These are phyloP conservation scores for Aspergillus hiratsukae DNA, from an alignment of 2,329 filamentous ascomycete species.

Conservation along the genomic window DNA sequence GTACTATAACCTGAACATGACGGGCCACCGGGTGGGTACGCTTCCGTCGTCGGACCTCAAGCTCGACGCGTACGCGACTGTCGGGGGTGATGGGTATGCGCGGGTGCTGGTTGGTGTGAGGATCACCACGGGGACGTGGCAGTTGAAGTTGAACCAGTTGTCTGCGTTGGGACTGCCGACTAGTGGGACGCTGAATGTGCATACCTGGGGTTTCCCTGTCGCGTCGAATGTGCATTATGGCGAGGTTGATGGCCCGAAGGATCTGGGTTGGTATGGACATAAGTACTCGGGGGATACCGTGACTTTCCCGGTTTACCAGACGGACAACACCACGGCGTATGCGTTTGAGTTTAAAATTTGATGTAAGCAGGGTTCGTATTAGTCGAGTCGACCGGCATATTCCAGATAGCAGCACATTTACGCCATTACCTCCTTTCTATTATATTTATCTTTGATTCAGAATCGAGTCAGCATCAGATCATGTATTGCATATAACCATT, in stretches of 20 bases:
- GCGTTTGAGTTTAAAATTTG: slow-evolving; percentile 35
- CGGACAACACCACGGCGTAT: slow-evolving; percentile 34
- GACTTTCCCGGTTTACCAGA: slow-evolving; percentile 38
- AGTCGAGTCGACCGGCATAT: too few relatives aligned
- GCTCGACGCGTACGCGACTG: slow-evolving; percentile 39
- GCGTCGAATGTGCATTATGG: slow-evolving; percentile 19
- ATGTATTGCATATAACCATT: too few relatives aligned
- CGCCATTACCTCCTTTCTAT: too few relatives aligned
- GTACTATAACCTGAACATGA: slow-evolving; percentile 46
- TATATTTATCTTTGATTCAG: too few relatives aligned
- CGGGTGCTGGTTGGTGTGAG: slow-evolving; percentile 36
- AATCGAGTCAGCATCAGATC: too few relatives aligned
- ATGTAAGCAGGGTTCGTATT: too few relatives aligned
- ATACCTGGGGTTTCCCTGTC: slow-evolving; percentile 23
- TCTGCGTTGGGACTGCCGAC: slow-evolving; percentile 30
- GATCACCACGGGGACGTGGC: slow-evolving; percentile 29
- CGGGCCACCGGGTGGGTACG: slow-evolving; percentile 37
- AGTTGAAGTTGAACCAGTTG: slow-evolving; percentile 31
- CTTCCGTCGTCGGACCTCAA: slow-evolving; percentile 30
- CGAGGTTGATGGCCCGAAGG: slow-evolving; percentile 26
- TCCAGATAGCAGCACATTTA: too few relatives aligned
- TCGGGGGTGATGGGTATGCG: slow-evolving; percentile 23
- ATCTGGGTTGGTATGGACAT: slow-evolving; percentile 29
- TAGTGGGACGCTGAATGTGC: slow-evolving; percentile 29
- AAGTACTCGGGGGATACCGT: slow-evolving; percentile 32